phyloP scores from a whole-genome alignment of 768 basidiomycete genomes.

The Daedalea quercina region DNA sequence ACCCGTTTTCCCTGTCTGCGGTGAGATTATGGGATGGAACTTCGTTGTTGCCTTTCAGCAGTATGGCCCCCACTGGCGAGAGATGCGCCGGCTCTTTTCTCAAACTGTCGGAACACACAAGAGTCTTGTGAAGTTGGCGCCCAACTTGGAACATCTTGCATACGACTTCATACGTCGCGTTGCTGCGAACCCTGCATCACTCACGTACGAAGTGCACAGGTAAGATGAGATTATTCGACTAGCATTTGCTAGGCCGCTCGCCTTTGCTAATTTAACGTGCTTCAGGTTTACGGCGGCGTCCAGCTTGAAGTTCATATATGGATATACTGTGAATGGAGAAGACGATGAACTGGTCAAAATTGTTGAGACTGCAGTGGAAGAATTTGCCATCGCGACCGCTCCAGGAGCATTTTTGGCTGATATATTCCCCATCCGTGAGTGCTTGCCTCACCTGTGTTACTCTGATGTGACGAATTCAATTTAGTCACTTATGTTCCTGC shows the following conservation, averaged over 20 bases:
- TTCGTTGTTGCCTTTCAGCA: conserved; percentile 30
- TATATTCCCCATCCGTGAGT: conserved; percentile 24
- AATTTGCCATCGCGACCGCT: conserved; percentile 12
- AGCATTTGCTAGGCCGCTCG: not conserved
- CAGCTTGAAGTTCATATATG: conserved; percentile 24
- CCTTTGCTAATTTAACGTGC: not conserved
- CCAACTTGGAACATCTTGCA: conserved; percentile 35
- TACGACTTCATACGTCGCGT: conserved; percentile 37
- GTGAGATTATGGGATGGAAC: conserved; percentile 21
- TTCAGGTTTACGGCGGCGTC: conserved; percentile 20
- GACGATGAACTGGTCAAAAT: conserved; percentile 19
- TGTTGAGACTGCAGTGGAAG: conserved; percentile 19
- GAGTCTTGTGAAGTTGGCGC: conserved; percentile 27
- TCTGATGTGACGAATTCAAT: not conserved
- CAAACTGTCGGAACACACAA: conserved; percentile 32
- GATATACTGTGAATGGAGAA: conserved; percentile 18
- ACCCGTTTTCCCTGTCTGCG: conserved; percentile 13
- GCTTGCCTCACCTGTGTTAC: not conserved
- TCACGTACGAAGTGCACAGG: conserved; percentile 35
- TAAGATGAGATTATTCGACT: conserved; percentile 12
- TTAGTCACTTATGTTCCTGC: conserved; percentile 30
- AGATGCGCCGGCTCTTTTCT: conserved; percentile 35
- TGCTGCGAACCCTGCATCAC: conserved; percentile 28
- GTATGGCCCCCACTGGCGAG: conserved; percentile 35
- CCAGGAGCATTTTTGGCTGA: conserved; percentile 33